These are phyloP conservation scores for Mycena latifolia DNA, from an alignment of 768 basidiomycete genomes.

Conservation along the genomic window DNA sequence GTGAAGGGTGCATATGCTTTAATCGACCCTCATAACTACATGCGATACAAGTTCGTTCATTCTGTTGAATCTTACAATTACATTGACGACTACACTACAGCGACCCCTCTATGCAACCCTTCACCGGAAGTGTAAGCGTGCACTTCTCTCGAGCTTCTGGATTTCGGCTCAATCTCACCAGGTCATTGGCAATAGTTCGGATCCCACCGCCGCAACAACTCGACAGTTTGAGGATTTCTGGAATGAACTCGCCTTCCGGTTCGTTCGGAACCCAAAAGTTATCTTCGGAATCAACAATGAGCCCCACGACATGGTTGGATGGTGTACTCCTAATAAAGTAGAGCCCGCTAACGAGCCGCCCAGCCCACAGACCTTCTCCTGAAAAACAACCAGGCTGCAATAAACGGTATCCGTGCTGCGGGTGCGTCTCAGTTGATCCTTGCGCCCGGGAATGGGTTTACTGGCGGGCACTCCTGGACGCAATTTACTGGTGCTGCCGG, in stretches of 20 bases:
- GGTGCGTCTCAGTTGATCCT: slow-evolving; percentile 59
- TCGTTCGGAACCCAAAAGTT: slow-evolving; percentile 54
- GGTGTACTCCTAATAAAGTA: too few species aligned
- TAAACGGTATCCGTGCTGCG: slow-evolving; percentile 54
- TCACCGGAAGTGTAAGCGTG: slow-evolving; percentile 54
- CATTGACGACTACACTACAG: slow-evolving; percentile 36
- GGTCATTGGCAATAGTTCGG: slow-evolving; percentile 59
- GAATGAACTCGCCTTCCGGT: slow-evolving; percentile 55
- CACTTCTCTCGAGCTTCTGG: too few species aligned
- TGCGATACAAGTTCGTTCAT: slow-evolving; percentile 58
- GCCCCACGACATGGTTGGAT: slow-evolving; percentile 57
- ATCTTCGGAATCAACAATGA: slow-evolving; percentile 64
- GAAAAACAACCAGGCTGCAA: slow-evolving; percentile 57
- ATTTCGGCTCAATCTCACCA: slow-evolving; percentile 25
- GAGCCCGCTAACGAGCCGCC: not conserved
- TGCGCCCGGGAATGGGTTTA: slow-evolving; percentile 61
- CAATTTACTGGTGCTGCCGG: slow-evolving; percentile 47
- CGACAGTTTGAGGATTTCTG: slow-evolving; percentile 58
- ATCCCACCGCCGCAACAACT: slow-evolving; percentile 59
- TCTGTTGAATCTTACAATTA: not conserved
- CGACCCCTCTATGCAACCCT: slow-evolving; percentile 58
- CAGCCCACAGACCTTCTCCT: slow-evolving; percentile 57
- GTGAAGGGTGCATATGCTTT: slow-evolving; percentile 57
- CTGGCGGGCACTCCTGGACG: slow-evolving; percentile 59
- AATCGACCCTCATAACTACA: slow-evolving; percentile 62